Evolutionary conservation across 2,329 filamentous ascomycete genomes (phyloP), one percentile per base, ranked within the genome.

Genomic region (Rhynchosporium secalis): DNA sequence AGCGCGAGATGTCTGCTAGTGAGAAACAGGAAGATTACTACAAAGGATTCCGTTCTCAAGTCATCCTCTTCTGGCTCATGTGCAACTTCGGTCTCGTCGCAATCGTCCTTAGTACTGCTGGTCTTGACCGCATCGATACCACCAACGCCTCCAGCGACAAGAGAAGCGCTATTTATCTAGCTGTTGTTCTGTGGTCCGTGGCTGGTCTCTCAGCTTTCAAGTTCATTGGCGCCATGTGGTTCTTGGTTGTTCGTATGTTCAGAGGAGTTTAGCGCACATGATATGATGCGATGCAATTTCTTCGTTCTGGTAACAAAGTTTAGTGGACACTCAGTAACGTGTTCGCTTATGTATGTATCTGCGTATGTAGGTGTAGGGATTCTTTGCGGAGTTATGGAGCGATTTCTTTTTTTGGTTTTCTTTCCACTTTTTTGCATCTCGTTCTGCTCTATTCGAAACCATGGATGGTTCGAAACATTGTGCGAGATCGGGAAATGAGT

Each of bases 21-120:
- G 93, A 97, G 74, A 91, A 90, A 73, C 94, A 99, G 76, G 92
- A 97, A 80, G 95, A 99, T 75, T 99, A 98, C 78, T 99, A 99
- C 83, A 92, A 93, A 72, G 95, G 93, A 68, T 96, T 99, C 75
- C 86, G 95, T 66, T 96, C 91, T 26, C 86, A 91, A 33, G 93
- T 97, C 69, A 95, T 99, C 36, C 80, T 98, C 56, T 86, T 90
- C 68, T 99, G 95, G 95, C 96, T 99, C 83, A 91, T 98, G 71
- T 92, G 88, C 73, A 99, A 99, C 76, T 90, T 99, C 75, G 92
- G 86, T 0, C 85, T 99, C 5, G 87, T 86, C 0, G 94, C 94
- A 0, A 82, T 96, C 1, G 94, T 99, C 7, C 80, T 99, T 68
- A 93, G 90, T 73, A 88, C 91, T 0, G 94, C 90, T 29, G 94